Conservation (phyloP, 2,329 filamentous ascomycete species). For the Fusarium caatingaense region DNA sequence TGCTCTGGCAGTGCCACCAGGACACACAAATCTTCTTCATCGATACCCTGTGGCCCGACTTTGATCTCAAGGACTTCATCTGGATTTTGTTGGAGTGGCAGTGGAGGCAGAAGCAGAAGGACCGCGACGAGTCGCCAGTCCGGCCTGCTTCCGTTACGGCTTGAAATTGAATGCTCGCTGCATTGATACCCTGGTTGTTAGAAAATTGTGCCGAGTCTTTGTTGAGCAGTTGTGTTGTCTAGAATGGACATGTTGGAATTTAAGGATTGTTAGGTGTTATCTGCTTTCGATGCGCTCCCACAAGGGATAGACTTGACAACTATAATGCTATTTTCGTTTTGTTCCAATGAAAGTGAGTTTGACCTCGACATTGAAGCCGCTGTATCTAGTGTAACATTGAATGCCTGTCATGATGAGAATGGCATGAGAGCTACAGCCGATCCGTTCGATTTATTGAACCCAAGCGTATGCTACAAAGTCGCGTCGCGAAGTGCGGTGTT, state of each 20-base stretch:
- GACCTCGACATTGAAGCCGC: too few species aligned
- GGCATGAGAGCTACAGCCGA: not conserved
- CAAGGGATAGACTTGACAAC: conserved; percentile 5
- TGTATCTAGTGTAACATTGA: not conserved
- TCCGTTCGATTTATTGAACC: not conserved
- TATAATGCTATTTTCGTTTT: conserved; percentile 2
- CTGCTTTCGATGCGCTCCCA: not conserved
- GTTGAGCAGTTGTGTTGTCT: conserved; percentile 14
- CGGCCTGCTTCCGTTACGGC: conserved; percentile 47
- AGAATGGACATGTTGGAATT: conserved; percentile 11
- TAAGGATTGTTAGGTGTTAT: conserved; percentile 11
- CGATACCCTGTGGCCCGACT: conserved; percentile 94
- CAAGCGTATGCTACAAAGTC: not conserved
- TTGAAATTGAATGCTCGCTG: conserved; percentile 34
- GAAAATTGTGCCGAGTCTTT: conserved; percentile 17
- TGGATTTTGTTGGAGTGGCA: conserved; percentile 94
- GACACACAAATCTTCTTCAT: conserved; percentile 93
- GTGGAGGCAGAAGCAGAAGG: conserved; percentile 70
- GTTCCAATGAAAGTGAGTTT: not conserved
- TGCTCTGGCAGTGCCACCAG: conserved; percentile 98
- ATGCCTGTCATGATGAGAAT: not conserved
- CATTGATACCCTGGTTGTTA: conserved; percentile 41
- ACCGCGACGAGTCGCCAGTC: conserved; percentile 60
- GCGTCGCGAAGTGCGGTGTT: not conserved
- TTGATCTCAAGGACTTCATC: conserved; percentile 92